Percentiles rank a stretch among this genome's conserved stretches.
phyloP scores from a whole-genome alignment of 2,329 filamentous ascomycete species.

The Xylogone sp. region DNA sequence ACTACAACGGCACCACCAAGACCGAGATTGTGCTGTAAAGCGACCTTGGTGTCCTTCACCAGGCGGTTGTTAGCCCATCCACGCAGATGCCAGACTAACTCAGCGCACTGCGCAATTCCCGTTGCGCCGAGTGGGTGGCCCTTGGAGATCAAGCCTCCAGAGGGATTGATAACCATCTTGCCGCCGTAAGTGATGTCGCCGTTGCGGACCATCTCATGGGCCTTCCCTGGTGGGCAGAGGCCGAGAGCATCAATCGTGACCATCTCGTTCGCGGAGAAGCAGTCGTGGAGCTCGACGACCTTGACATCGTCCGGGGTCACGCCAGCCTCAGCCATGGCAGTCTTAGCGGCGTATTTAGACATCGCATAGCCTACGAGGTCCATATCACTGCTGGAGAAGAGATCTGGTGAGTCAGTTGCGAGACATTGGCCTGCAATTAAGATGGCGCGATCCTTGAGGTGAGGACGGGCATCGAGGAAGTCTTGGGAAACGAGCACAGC shows the following conservation, averaged over 20 bases:
- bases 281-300: conserved; percentile 93
- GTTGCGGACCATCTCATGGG: conserved; percentile 81
- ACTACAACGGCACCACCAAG: conserved; percentile 88
- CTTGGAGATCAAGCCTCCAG: conserved; percentile 91
- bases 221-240: conserved; percentile 73
- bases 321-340: conserved; percentile 71
- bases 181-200: conserved; percentile 92
- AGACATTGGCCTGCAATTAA: conserved; percentile 84
- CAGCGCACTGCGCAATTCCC: conserved; percentile 92
- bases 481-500: conserved; percentile 83
- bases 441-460: conserved; percentile 79
- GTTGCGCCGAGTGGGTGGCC: conserved; percentile 92
- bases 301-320: conserved; percentile 66
- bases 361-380: conserved; percentile 89
- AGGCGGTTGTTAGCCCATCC: conserved; percentile 93
- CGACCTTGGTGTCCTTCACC: conserved; percentile 63
- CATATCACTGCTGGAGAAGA: conserved; percentile 79
- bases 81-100: conserved; percentile 91
- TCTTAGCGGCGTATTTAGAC: conserved; percentile 65
- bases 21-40: conserved; percentile 89
- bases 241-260: conserved; percentile 83
- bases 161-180: conserved; percentile 78
- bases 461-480: conserved; percentile 81
- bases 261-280: conserved; percentile 95
- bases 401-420: conserved; percentile 74